Conservation (phyloP, 352 stramenopile genomes). For the Pilasporangium apinafurcum region DNA sequence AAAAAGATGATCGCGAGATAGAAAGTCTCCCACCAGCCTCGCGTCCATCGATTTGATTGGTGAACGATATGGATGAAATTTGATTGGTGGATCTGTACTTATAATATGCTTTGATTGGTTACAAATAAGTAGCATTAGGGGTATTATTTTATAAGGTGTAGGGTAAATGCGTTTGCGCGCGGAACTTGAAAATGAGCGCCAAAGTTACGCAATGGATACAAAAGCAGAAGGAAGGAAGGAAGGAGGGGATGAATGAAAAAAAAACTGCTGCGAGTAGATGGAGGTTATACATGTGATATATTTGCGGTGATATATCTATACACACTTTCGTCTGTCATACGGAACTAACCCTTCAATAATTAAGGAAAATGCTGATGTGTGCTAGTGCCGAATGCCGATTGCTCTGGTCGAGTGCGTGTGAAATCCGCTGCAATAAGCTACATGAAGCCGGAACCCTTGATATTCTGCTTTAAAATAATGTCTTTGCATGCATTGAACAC, state of each 20-base stretch:
- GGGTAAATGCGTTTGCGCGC: too few relatives aligned
- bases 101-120: conserved; percentile 5
- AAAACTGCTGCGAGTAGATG: conserved; percentile 1
- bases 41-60: conserved; percentile 10
- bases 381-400: neutral
- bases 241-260: conserved; percentile 1
- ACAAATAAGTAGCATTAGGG: conserved; percentile 9
- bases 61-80: neutral
- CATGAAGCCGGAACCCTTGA: conserved; percentile 89
- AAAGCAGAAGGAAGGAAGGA: too few relatives aligned
- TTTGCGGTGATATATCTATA: conserved; percentile 7
- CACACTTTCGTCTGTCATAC: conserved; percentile 4
- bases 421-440: conserved; percentile 19
- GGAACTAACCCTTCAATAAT: conserved; percentile 2
- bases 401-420: neutral
- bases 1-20: neutral
- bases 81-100: conserved; percentile 11
- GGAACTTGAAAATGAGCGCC: too few relatives aligned
- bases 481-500: conserved; percentile 97
- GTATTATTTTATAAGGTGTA: too few relatives aligned
- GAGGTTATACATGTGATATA: conserved; percentile 6
- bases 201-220: too few relatives aligned
- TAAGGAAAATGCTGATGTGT: conserved; percentile 3
- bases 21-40: conserved; percentile 6
- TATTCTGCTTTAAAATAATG: conserved; percentile 93